Evolutionary conservation across 495 filamentous ascomycete species (phyloP).

Genomic region (Penicillium paradoxum): DNA sequence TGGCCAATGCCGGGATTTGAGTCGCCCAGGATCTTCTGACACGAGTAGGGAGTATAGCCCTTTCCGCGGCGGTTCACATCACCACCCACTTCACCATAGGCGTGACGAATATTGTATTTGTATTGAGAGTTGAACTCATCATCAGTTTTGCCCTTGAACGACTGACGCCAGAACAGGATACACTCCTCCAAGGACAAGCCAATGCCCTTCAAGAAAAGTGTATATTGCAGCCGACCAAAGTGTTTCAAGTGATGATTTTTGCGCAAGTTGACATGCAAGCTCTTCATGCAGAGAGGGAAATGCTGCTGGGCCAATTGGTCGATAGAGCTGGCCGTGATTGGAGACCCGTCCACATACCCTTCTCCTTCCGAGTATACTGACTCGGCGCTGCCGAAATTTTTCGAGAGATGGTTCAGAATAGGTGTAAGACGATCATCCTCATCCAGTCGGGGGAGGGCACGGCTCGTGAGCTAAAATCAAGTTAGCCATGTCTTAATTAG

Average conservation of each 20-base stretch:
- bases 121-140: slow-evolving; percentile 95
- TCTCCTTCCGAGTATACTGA: slow-evolving; percentile 63
- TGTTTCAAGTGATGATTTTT: slow-evolving; percentile 88
- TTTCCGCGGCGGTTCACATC: slow-evolving; percentile 78
- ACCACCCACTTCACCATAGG: slow-evolving; percentile 92
- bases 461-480: slow-evolving; percentile 63
- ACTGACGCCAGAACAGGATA: slow-evolving; percentile 87
- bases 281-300: slow-evolving; percentile 93
- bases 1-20: slow-evolving; percentile 78
- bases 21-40: slow-evolving; percentile 90
- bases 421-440: slow-evolving; percentile 95
- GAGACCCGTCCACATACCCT: slow-evolving; percentile 55
- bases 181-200: slow-evolving; percentile 87
- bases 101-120: slow-evolving; percentile 90
- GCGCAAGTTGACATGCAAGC: slow-evolving; percentile 76
- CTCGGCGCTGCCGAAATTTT: slow-evolving; percentile 89
- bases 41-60: slow-evolving; percentile 85
- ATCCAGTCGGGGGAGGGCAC: slow-evolving; percentile 85
- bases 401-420: slow-evolving; percentile 85
- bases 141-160: slow-evolving; percentile 79
- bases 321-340: slow-evolving; percentile 72
- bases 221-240: slow-evolving; percentile 91
- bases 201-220: slow-evolving; percentile 95
- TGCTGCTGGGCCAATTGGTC: slow-evolving; percentile 78
- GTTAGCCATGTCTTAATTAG: neutral